These are phyloP conservation scores for Suillus fuscotomentosus DNA, from an alignment of 768 basidiomycete species.

Conservation along the genomic window DNA sequence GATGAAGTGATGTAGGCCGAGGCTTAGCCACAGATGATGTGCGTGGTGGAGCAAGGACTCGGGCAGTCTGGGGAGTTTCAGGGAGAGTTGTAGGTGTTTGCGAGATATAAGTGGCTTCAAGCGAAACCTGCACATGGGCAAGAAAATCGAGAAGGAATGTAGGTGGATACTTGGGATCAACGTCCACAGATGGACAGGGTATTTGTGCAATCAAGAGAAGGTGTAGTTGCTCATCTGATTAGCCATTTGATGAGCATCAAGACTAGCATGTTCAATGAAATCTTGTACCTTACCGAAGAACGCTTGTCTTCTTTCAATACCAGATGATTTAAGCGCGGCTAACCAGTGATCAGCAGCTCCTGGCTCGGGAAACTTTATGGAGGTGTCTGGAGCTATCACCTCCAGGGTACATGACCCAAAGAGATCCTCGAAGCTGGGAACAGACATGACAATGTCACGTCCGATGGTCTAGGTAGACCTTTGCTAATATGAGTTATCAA, in stretches of 20 bases:
- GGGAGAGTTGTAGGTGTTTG: slow-evolving; percentile 36
- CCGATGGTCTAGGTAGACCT: neutral
- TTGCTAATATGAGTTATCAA: neutral
- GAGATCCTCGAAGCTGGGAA: slow-evolving; percentile 57
- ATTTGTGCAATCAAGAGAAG: slow-evolving; percentile 42
- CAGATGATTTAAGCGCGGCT: slow-evolving; percentile 37
- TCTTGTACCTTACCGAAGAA: slow-evolving; percentile 64
- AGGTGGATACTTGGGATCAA: slow-evolving; percentile 32
- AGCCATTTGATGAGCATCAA: slow-evolving; percentile 15
- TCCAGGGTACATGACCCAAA: slow-evolving; percentile 60
- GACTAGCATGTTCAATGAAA: slow-evolving; percentile 9
- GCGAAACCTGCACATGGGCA: slow-evolving; percentile 69
- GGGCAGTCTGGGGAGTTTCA: slow-evolving; percentile 32
- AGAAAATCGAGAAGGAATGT: slow-evolving; percentile 55
- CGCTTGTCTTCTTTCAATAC: slow-evolving; percentile 57
- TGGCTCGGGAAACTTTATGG: slow-evolving; percentile 56
- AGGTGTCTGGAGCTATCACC: slow-evolving; percentile 64
- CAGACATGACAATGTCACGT: slow-evolving; percentile 16
- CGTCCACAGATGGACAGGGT: slow-evolving; percentile 29
- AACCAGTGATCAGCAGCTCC: slow-evolving; percentile 56
- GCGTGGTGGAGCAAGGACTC: slow-evolving; percentile 51
- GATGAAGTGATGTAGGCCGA: slow-evolving; percentile 40
- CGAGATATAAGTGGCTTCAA: slow-evolving; percentile 81
- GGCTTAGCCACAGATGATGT: slow-evolving; percentile 46
- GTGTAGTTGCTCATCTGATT: slow-evolving; percentile 55